phyloP scores from a whole-genome alignment of 2,329 filamentous ascomycete species.

The Rutstroemia sp. region DNA sequence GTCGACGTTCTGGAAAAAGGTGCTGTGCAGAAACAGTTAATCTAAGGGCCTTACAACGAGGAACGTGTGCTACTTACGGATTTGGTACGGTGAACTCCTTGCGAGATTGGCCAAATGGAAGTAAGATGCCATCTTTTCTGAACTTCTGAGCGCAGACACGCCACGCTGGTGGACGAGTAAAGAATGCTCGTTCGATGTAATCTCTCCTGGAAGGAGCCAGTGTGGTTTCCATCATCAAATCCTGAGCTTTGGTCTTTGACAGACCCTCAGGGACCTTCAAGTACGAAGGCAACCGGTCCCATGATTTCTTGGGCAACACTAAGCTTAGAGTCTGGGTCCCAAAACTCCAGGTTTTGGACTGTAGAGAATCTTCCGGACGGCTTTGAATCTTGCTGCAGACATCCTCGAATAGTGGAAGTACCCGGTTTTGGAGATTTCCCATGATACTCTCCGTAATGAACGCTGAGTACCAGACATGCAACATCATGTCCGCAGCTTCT shows the following conservation, averaged over 20 bases:
- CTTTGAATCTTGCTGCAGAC: not conserved
- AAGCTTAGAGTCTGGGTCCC: not conserved
- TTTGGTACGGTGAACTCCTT: too few species aligned
- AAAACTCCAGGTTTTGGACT: constrained; percentile 6
- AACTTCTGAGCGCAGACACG: constrained; percentile 20
- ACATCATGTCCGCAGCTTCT: constrained; percentile 1
- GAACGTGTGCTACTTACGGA: too few species aligned
- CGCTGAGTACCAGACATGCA: constrained; percentile 8
- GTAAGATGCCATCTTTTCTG: too few species aligned
- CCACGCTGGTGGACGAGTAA: constrained; percentile 18
- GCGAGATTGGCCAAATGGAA: too few species aligned
- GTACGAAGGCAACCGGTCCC: constrained; percentile 26
- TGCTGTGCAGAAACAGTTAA: too few species aligned
- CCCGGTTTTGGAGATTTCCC: not conserved
- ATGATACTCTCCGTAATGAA: not conserved
- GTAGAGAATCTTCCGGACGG: not conserved
- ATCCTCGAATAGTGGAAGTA: not conserved
- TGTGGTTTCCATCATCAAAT: constrained; percentile 26
- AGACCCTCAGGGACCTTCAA: constrained; percentile 25
- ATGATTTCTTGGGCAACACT: constrained; percentile 15
- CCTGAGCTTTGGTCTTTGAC: constrained; percentile 18
- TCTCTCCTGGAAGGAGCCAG: constrained; percentile 28
- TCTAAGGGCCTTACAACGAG: too few species aligned
- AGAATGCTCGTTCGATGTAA: constrained; percentile 28
- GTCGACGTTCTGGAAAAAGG: too few species aligned